Base-by-base conservation (phyloP, 768 basidiomycete genomes). In the Pholiota molesta region DNA sequence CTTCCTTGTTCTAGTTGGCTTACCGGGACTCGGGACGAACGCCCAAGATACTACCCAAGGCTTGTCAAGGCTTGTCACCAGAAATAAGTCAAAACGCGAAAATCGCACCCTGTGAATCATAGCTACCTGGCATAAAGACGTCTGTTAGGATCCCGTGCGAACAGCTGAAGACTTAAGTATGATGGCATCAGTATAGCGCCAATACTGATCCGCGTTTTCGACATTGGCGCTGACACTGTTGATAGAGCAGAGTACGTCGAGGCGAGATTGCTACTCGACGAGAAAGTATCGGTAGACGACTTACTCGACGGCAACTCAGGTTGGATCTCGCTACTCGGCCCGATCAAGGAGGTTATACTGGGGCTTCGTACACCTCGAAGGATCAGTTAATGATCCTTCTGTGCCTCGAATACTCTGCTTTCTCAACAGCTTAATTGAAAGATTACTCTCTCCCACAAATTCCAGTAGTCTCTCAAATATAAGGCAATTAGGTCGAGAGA, bases 41-140 rank as follows among this genome's bases (percentile, higher is more conserved):
- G 29, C 52, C 31, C 14, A 33, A 33, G 4, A 33, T n/a, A 11
- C 35, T 7, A 23, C 31, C 28, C 52, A 13, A 37, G 33, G 14
- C 52, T 53, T 21, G 52, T 17, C 52, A 13, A 37, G 33, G 14
- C 52, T 53, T 21, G 52, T 17, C 31, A 3, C 52, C 52, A 56
- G 26, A 56, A 44, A 57, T 26, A 42, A 37, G 19, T 14, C 39
- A 33, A 26, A 44, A 31, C 35, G 44, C 31, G 40, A 40, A 51
- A 33, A 44, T 28, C 59, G 58, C 26, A 63, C 62, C 62, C 62
- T 63, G 62, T 56, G 58, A 63, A 60, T 63, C 62, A 63, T 63
- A 55, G 10, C 16, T 31, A 54, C 19, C 53, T 19, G 33, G 23
- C 44, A 26, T 54, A 37, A 17, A 47, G 61, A 37, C 55, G 33